Conservation (phyloP, 331 rosid species). For the Pyrus hybrid region DNA sequence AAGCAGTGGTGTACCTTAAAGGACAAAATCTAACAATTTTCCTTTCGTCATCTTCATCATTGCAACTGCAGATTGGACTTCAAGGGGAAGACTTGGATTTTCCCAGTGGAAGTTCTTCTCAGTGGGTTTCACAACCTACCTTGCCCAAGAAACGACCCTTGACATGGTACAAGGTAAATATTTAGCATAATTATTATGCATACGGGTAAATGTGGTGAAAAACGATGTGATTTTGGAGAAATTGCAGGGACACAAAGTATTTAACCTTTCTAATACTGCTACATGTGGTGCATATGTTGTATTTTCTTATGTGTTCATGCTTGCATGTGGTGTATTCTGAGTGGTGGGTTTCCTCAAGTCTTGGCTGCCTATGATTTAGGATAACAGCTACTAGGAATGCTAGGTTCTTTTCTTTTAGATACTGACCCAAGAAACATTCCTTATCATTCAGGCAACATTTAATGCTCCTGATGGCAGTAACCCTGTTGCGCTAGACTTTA, state of each 20-base stretch:
- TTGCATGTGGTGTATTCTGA: background rate
- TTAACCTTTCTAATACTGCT: background rate
- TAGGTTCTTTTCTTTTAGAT: background rate
- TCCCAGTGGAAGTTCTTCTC: constrained; percentile 53
- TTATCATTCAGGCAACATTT: constrained; percentile 52
- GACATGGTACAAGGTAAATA: constrained; percentile 93
- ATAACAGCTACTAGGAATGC: no score
- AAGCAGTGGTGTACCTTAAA: background rate
- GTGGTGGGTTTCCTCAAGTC: background rate
- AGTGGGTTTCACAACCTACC: constrained; percentile 58
- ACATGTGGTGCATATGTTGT: background rate
- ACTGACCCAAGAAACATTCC: constrained; percentile 17
- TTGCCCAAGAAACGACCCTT: constrained; percentile 71
- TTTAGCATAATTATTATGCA: background rate
- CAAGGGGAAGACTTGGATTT: constrained; percentile 58
- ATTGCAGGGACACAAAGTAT: background rate
- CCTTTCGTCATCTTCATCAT: background rate
- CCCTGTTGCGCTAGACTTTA: constrained; percentile 83
- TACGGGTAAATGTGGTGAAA: background rate
- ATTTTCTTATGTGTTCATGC: background rate
- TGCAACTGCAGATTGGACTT: constrained; percentile 67
- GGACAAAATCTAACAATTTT: background rate
- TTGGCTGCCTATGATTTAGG: no score
- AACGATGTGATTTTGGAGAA: background rate
- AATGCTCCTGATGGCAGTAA: constrained; percentile 57